Evolutionary conservation across 2,329 filamentous ascomycete species (phyloP).

Genomic region (Coleophoma eucalyptorum): DNA sequence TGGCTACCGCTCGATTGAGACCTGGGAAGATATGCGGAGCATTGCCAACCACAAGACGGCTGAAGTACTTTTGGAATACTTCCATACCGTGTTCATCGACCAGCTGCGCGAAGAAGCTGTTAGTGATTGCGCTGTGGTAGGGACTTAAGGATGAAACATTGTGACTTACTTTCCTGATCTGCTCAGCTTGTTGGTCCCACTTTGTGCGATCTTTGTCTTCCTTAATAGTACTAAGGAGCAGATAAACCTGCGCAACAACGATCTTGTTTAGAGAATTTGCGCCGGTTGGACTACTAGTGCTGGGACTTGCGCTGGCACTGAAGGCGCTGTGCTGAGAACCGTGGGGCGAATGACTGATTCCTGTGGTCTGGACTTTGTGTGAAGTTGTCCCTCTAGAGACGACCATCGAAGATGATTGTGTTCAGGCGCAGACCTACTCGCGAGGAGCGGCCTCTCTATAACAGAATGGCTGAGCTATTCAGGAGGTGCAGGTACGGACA

Average conservation of each 20-base stretch:
- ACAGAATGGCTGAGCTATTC: conserved; percentile 27
- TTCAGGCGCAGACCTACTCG: conserved; percentile 28
- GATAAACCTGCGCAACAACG: conserved; percentile 90
- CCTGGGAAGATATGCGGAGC: conserved; percentile 86
- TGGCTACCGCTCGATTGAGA: conserved; percentile 67
- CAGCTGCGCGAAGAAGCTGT: conserved; percentile 50
- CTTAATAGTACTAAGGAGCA: conserved; percentile 90
- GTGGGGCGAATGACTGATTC: conserved; percentile 30
- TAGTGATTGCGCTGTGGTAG: conserved; percentile 1
- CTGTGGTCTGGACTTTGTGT: conserved; percentile 31
- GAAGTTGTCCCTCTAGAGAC: conserved; percentile 29
- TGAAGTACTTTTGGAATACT: conserved; percentile 94
- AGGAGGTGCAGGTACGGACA: conserved; percentile 24
- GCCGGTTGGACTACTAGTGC: conserved; percentile 36
- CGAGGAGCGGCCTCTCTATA: conserved; percentile 29
- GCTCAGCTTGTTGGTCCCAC: conserved; percentile 89
- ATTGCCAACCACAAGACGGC: conserved; percentile 87
- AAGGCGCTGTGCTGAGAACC: conserved; percentile 42
- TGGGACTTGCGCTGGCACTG: conserved; percentile 29
- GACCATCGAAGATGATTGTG: conserved; percentile 31
- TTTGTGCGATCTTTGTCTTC: conserved; percentile 88
- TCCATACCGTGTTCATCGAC: conserved; percentile 99
- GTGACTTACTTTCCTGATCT: conserved; percentile 77
- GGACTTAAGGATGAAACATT: too few species aligned
- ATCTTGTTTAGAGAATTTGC: conserved; percentile 78